Percentiles rank a stretch among this genome's conserved stretches.
phyloP scores from a whole-genome alignment of 192 early-diverging fungal genomes.

The Entomortierella parvispora region DNA sequence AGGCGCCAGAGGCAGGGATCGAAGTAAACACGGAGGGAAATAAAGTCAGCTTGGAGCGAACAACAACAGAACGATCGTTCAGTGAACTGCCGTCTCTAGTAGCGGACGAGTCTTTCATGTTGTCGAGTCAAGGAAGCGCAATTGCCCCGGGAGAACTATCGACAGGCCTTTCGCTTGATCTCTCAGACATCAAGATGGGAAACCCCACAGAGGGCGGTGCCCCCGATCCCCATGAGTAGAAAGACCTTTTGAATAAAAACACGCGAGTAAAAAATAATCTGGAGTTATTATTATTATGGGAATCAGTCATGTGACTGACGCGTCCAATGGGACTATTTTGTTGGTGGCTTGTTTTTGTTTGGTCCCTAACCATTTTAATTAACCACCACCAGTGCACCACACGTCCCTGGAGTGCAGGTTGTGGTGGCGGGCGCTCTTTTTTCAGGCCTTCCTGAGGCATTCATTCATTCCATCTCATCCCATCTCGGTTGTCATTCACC shows the following conservation, averaged over 20 bases:
- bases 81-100: conserved; percentile 5
- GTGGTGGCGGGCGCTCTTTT: too few species aligned
- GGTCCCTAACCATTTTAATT: conserved; percentile 7
- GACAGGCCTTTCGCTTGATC: conserved; percentile 9
- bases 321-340: background rate
- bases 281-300: too few species aligned
- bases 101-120: conserved; percentile 2
- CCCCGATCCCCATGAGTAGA: too few species aligned
- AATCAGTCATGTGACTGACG: conserved; percentile 3
- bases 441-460: too few species aligned
- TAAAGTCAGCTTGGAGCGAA: too few species aligned
- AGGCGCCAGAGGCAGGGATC: too few species aligned
- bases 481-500: too few species aligned
- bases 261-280: too few species aligned
- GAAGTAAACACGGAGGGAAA: too few species aligned
- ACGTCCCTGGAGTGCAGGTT: too few species aligned
- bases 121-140: conserved; percentile 7
- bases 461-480: too few species aligned
- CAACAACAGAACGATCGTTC: background rate
- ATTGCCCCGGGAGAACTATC: background rate
- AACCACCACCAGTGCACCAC: background rate
- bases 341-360: conserved; percentile 8
- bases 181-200: conserved; percentile 26
- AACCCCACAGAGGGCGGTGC: background rate
- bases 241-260: too few species aligned